Percentiles rank a stretch among this genome's conserved stretches.
phyloP scores from a whole-genome alignment of 352 stramenopile species.

The Phytopythium oedochilum region DNA sequence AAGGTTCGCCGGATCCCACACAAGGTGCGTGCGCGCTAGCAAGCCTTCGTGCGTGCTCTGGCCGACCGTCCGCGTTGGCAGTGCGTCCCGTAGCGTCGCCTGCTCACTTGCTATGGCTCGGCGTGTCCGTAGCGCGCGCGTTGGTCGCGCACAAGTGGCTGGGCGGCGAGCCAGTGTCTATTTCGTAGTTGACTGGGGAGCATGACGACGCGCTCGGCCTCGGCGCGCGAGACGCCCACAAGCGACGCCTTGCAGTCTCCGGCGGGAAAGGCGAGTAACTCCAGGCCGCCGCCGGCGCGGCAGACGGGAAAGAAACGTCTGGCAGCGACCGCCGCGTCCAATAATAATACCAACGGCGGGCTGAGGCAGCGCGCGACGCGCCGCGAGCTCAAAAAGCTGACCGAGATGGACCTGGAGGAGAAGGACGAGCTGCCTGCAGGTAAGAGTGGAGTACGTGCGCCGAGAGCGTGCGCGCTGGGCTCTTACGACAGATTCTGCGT shows the following conservation, averaged over 20 bases:
- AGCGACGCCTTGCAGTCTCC: conserved; percentile 28
- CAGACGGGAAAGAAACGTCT: conserved; percentile 37
- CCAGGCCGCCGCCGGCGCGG: conserved; percentile 41
- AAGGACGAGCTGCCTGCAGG: conserved; percentile 45
- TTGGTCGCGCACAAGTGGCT: neutral
- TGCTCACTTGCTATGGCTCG: neutral
- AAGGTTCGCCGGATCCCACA: neutral
- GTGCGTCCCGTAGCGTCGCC: neutral
- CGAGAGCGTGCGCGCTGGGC: neutral
- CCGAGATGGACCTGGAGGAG: conserved; percentile 71
- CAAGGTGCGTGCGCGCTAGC: neutral
- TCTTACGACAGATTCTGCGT: neutral
- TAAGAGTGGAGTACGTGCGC: conserved; percentile 5
- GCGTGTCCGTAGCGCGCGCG: neutral
- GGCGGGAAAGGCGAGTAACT: conserved; percentile 21
- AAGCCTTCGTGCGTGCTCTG: neutral
- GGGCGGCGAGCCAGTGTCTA: neutral
- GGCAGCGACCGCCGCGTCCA: conserved; percentile 4
- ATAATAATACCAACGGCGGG: conserved; percentile 8
- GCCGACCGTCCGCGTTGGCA: neutral
- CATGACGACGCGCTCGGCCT: conserved; percentile 19
- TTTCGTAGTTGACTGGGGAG: neutral
- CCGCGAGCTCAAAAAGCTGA: conserved; percentile 75
- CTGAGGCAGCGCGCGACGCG: conserved; percentile 57
- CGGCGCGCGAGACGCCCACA: conserved; percentile 22